Percentiles rank a stretch among this genome's conserved stretches.
Conservation (phyloP, 768 basidiomycete genomes). For the Lactarius trivialis region DNA sequence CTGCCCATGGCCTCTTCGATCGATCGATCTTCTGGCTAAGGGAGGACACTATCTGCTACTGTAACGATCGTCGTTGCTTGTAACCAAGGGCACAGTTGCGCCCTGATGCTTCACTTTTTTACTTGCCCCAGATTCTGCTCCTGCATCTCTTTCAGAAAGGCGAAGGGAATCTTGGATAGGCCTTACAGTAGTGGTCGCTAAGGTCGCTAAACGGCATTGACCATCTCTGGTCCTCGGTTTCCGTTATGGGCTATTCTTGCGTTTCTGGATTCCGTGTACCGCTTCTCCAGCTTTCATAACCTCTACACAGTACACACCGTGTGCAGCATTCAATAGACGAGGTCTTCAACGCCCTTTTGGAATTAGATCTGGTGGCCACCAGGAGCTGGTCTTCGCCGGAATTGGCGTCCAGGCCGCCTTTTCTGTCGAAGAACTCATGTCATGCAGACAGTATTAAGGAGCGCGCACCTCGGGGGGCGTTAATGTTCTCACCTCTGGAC, state of each 20-base stretch:
- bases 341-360: not conserved
- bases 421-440: not conserved
- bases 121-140: not conserved
- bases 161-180: not conserved
- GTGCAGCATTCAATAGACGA: no score
- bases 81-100: not conserved
- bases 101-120: not conserved
- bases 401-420: not conserved
- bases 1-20: not conserved
- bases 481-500: not conserved
- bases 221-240: not conserved
- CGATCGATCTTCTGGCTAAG: not conserved
- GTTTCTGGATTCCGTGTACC: not conserved
- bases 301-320: not conserved
- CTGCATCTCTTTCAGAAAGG: not conserved
- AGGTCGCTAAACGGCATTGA: not conserved
- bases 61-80: not conserved
- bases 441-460: not conserved
- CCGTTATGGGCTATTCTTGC: not conserved
- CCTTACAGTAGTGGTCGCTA: not conserved
- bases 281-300: not conserved
- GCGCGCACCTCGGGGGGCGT: not conserved
- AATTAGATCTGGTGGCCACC: not conserved
- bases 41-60: not conserved
- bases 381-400: not conserved